These are phyloP conservation scores for Acrocalymma vagum DNA, from an alignment of 2,329 filamentous ascomycete species.

Conservation along the genomic window DNA sequence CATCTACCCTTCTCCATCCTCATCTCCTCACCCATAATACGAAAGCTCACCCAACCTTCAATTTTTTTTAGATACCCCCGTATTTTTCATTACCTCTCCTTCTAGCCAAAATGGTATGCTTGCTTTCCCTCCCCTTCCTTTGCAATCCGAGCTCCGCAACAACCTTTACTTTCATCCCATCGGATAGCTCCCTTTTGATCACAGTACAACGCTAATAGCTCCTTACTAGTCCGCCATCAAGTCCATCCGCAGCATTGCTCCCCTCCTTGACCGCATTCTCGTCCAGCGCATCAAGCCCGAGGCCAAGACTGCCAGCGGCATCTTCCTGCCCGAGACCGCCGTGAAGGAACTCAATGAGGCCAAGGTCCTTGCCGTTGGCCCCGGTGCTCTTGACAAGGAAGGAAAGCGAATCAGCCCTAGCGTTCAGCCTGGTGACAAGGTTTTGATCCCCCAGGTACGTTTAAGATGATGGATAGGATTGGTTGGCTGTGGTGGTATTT, in stretches of 20 bases:
- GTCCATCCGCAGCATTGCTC: constrained; percentile 92
- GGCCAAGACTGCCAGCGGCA: constrained; percentile 93
- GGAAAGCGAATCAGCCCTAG: constrained; percentile 88
- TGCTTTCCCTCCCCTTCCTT: not conserved
- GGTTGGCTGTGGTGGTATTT: not conserved
- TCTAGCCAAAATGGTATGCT: constrained; percentile 20
- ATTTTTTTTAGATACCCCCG: too few relatives aligned
- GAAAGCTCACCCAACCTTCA: too few relatives aligned
- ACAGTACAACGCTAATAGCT: constrained; percentile 11
- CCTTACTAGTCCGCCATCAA: constrained; percentile 73
- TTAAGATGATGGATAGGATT: too few relatives aligned
- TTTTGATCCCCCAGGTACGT: constrained; percentile 91
- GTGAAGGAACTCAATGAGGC: constrained; percentile 99
- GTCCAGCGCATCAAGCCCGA: constrained; percentile 98
- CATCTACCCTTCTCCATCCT: too few relatives aligned
- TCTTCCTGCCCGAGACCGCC: constrained; percentile 96
- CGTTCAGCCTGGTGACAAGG: constrained; percentile 85
- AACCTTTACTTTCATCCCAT: too few relatives aligned
- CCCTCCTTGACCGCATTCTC: constrained; percentile 96
- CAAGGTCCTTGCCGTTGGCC: constrained; percentile 93
- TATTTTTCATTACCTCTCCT: constrained; percentile 4
- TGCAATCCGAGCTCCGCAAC: too few relatives aligned
- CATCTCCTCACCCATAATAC: too few relatives aligned
- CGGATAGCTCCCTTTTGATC: constrained; percentile 5
- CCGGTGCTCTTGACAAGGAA: constrained; percentile 85